Percentiles rank a stretch among this genome's conserved stretches.
These are phyloP conservation scores for Prunus dulcis DNA, from an alignment of 306 rosid genomes.

Conservation along the genomic window DNA sequence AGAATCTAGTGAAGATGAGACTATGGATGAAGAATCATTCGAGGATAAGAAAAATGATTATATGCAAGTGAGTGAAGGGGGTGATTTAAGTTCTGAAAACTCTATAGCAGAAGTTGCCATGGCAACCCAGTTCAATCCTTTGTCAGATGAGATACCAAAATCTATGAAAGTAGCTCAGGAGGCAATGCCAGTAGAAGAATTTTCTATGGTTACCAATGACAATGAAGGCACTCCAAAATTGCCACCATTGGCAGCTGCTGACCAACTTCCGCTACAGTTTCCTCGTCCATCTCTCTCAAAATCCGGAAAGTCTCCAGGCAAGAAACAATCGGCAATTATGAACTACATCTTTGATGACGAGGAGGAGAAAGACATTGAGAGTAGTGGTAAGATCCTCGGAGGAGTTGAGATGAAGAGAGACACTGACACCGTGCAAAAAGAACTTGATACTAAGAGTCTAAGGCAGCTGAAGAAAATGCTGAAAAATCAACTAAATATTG, in stretches of 20 bases:
- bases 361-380: conserved; percentile 2
- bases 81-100: no score
- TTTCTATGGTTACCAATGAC: no score
- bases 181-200: not conserved
- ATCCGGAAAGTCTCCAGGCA: conserved; percentile 16
- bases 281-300: conserved; percentile 35
- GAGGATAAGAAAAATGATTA: not conserved
- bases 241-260: conserved; percentile 16
- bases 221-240: not conserved
- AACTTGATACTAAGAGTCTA: conserved; percentile 20
- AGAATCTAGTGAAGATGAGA: not conserved
- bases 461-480: conserved; percentile 52
- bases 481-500: conserved; percentile 19
- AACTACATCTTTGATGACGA: conserved; percentile 15
- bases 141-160: not conserved
- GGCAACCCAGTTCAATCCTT: no score
- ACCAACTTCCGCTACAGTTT: conserved; percentile 29
- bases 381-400: not conserved
- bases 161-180: not conserved
- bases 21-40: not conserved
- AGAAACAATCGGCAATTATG: conserved; percentile 7
- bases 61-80: not conserved
- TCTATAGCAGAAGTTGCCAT: not conserved
- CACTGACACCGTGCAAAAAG: not conserved
- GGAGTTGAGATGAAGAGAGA: conserved; percentile 25